Evolutionary conservation across 2,329 filamentous ascomycete genomes (phyloP).

Genomic region (Cladosporium sp.): DNA sequence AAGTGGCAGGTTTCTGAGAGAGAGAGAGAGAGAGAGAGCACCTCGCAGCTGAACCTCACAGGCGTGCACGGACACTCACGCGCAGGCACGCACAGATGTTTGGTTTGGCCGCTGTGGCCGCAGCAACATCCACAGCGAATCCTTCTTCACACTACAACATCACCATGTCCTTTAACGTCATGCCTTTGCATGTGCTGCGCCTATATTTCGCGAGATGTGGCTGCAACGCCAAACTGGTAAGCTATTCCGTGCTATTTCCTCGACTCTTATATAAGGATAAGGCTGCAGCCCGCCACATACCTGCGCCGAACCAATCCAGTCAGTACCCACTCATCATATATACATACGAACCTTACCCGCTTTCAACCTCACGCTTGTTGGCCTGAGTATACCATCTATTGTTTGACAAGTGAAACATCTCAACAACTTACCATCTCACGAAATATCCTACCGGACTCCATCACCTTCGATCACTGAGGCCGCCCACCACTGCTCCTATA

Average conservation of each 20-base stretch:
- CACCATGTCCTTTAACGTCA: conserved; percentile 1
- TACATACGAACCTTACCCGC: neutral
- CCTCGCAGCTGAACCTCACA: no score
- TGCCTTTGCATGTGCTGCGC: conserved; percentile 2
- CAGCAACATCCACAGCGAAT: no score
- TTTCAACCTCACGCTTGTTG: neutral
- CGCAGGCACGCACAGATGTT: no score
- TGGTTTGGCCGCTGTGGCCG: no score
- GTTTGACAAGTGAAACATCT: conserved; percentile 4
- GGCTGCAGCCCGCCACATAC: conserved; percentile 2
- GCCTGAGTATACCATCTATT: neutral
- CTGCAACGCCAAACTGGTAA: no score
- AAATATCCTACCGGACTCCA: neutral
- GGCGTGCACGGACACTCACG: no score
- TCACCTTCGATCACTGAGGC: conserved; percentile 2
- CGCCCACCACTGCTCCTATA: conserved; percentile 4
- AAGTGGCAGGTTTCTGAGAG: no score
- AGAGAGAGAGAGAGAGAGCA: no score
- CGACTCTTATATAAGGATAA: conserved; percentile 2
- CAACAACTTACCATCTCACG: neutral
- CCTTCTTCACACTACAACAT: no score
- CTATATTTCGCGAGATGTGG: conserved; percentile 1
- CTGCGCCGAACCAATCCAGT: no score
- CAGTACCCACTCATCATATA: neutral
- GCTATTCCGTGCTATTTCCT: neutral